These are phyloP conservation scores for Saccharomycopsis sp. DNA, from an alignment of 805 yeast species.

Conservation along the genomic window DNA sequence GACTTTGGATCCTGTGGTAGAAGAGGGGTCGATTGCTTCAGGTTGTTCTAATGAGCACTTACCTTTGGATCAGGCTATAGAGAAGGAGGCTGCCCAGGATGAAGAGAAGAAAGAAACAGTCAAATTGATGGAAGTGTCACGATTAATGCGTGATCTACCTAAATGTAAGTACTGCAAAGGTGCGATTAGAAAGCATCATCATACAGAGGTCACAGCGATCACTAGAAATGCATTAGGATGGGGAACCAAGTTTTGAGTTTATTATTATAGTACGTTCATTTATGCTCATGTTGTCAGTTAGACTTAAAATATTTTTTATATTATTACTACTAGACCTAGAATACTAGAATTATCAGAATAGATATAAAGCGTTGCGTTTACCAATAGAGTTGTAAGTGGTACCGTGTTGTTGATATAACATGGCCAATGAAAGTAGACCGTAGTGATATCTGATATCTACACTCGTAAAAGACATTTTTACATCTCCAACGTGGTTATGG, in stretches of 20 bases:
- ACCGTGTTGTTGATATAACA: no score
- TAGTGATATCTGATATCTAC: no score
- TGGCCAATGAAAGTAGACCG: no score
- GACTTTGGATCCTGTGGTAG: background rate
- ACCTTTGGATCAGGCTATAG: background rate
- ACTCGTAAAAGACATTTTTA: no score
- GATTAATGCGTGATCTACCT: slow-evolving; percentile 8
- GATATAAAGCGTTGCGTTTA: no score
- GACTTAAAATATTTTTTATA: no score
- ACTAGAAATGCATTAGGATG: slow-evolving; percentile 15
- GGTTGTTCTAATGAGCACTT: background rate
- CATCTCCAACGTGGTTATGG: no score
- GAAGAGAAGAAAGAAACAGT: background rate
- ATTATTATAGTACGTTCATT: no score
- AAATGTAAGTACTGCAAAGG: slow-evolving; percentile 14
- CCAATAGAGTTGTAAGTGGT: no score
- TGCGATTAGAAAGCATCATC: slow-evolving; percentile 15
- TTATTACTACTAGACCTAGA: no score
- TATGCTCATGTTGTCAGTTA: no score
- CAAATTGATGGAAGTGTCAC: background rate
- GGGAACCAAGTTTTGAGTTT: slow-evolving; percentile 1
- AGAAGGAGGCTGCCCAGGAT: background rate
- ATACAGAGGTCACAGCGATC: slow-evolving; percentile 10
- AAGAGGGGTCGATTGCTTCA: background rate
- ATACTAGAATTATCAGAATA: no score